phyloP scores from a whole-genome alignment of 805 yeast species.

The Pichia californica region DNA sequence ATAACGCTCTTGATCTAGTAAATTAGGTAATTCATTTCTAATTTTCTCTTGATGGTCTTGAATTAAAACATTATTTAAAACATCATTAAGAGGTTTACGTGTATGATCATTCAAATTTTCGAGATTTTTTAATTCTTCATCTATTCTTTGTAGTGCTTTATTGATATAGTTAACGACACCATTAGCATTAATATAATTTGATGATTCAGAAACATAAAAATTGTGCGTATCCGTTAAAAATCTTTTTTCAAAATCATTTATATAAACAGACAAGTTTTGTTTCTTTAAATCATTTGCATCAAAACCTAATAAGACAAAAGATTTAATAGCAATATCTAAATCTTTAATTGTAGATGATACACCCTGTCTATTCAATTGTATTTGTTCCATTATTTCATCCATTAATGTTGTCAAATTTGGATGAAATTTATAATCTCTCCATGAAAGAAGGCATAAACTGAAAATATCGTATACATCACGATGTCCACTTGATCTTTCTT shows the following conservation, averaged over 20 bases:
- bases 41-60: constrained; percentile 69
- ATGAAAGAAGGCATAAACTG: constrained; percentile 76
- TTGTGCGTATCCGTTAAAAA: constrained; percentile 64
- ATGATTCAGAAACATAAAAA: constrained; percentile 65
- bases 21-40: constrained; percentile 67
- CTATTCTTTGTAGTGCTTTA: constrained; percentile 75
- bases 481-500: constrained; percentile 90
- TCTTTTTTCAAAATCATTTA: constrained; percentile 68
- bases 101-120: constrained; percentile 81
- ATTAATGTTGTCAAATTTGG: constrained; percentile 56
- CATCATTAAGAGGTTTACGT: constrained; percentile 66
- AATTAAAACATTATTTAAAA: constrained; percentile 70
- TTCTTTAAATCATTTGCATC: constrained; percentile 87
- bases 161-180: constrained; percentile 87
- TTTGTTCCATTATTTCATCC: constrained; percentile 65
- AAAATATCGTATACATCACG: constrained; percentile 87
- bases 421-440: constrained; percentile 81
- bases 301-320: constrained; percentile 84
- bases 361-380: constrained; percentile 73
- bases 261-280: constrained; percentile 74
- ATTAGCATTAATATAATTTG: constrained; percentile 57
- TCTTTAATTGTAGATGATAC: constrained; percentile 61
- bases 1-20: constrained; percentile 65
- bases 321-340: constrained; percentile 69
- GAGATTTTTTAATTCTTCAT: constrained; percentile 76